Base-by-base conservation (phyloP, 805 yeast genomes). In the Wickerhamiella bombiphila region DNA sequence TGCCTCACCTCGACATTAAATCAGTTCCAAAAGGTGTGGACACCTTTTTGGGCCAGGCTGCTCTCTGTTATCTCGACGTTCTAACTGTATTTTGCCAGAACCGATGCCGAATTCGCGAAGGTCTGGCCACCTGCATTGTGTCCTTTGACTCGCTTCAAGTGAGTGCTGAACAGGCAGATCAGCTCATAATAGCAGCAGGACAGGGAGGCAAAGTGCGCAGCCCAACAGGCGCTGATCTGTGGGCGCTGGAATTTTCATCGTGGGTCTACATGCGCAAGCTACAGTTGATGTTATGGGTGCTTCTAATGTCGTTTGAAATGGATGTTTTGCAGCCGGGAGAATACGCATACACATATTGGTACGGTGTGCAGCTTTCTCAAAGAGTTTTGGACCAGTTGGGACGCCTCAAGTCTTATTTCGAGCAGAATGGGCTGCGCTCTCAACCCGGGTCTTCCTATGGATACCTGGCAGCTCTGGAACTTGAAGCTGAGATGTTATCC, bases 61-160 rank as follows among this genome's bases (percentile, higher is more conserved):
- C 39, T 5, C 38, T 70, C 25, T 59, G 40, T 74, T 76, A 49
- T 51, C 70, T 29, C 66, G 73, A 49, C 52, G 63, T 29, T 68
- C 67, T 17, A 53, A 64, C 48, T 52, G 62, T 53, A 63, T 68
- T 48, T 57, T 61, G 61, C 51, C 77, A 76, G 54, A 88, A 88
- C 50, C 74, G 83, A 25, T 73, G 93, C 35, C 67, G 94, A 39
- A 85, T 82, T 51, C 71, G 95, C 44, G 94, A 82, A 53, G 70
- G 78, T 44, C 59, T 77, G 49, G 61, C 75, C 44, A 63, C 75
- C 50, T 61, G 68, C 50, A 51, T 74, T 39, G 49, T 68, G 33
- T 46, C 67, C 2, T 81, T 88, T 79, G 96, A 88, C 56, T 67
- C 83, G 2, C 59, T 81, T 22, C 96, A 88, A 51, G 91, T 80